These are phyloP conservation scores for Colletotrichum endophyticum DNA, from an alignment of 2,329 filamentous ascomycete genomes.

Conservation along the genomic window DNA sequence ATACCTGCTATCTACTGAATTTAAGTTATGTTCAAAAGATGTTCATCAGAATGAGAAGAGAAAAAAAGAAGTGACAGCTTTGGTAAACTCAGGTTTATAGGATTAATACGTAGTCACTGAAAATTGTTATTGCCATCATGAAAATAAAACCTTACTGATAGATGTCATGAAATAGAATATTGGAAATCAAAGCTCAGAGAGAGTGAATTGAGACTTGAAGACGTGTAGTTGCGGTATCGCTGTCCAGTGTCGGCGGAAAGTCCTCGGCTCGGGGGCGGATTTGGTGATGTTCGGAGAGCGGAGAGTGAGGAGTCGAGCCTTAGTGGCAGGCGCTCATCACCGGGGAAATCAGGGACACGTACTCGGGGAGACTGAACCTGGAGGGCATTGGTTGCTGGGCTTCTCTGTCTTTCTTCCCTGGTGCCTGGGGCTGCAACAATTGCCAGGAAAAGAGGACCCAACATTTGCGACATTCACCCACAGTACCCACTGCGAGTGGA, in stretches of 20 bases:
- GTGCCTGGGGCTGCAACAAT: neutral
- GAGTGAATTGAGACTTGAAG: neutral
- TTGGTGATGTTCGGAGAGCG: neutral
- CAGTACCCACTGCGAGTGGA: slow-evolving; percentile 9
- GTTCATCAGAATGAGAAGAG: neutral
- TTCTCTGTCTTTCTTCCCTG: neutral
- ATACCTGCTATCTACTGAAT: neutral
- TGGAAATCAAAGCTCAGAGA: neutral
- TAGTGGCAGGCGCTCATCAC: neutral
- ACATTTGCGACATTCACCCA: slow-evolving; percentile 4
- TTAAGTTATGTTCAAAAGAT: neutral
- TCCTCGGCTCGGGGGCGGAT: slow-evolving; percentile 3
- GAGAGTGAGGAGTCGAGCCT: neutral
- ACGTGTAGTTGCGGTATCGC: neutral
- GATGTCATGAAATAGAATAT: neutral
- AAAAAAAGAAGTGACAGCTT: neutral
- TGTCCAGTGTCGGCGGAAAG: neutral
- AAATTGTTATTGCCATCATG: neutral
- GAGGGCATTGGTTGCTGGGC: neutral
- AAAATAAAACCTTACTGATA: neutral
- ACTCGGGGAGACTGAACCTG: neutral
- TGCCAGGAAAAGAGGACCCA: slow-evolving; percentile 6
- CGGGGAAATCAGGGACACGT: neutral
- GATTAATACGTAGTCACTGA: neutral
- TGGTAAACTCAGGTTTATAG: neutral